Percentiles rank a stretch among this genome's conserved stretches.
Conservation (phyloP, 805 yeast genomes). For the Ogataea polymorpha region DNA sequence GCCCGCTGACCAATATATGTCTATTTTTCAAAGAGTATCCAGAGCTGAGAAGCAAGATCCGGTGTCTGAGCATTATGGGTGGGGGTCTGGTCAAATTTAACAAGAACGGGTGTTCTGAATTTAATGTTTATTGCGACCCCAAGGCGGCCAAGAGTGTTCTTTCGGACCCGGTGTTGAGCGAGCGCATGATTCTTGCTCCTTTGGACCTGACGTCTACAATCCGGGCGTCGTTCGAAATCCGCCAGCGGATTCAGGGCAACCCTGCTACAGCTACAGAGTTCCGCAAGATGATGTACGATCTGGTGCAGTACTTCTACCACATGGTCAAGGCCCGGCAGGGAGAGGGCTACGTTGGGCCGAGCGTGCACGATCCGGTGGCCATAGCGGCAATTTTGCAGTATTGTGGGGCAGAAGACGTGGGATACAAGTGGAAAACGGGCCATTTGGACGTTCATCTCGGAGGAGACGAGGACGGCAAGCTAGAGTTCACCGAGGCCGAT, state of each 20-base stretch:
- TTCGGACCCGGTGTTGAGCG: constrained; percentile 41
- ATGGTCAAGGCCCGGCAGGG: constrained; percentile 42
- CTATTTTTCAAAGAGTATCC: constrained; percentile 54
- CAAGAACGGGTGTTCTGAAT: constrained; percentile 52
- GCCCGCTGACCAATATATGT: constrained; percentile 74
- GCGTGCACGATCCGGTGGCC: constrained; percentile 80
- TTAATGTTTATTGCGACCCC: constrained; percentile 75
- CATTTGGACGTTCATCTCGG: constrained; percentile 17
- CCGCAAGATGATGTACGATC: constrained; percentile 52
- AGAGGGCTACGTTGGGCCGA: constrained; percentile 55
- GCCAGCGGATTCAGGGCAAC: constrained; percentile 36
- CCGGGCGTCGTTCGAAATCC: constrained; percentile 44
- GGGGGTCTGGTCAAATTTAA: constrained; percentile 46
- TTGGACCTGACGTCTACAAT: constrained; percentile 70
- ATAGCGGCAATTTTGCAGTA: constrained; percentile 55
- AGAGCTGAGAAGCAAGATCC: constrained; percentile 45
- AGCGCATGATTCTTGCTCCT: constrained; percentile 56
- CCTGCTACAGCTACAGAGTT: constrained; percentile 37
- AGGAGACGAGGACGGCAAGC: constrained; percentile 33
- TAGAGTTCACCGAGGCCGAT: constrained; percentile 13
- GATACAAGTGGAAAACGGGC: constrained; percentile 19
- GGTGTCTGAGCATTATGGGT: constrained; percentile 70
- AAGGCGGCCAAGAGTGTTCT: constrained; percentile 64
- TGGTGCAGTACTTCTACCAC: constrained; percentile 49
- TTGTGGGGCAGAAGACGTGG: constrained; percentile 25